These are phyloP conservation scores for Ophiostoma sp. DNA, from an alignment of 2,329 filamentous ascomycete species.

Conservation along the genomic window DNA sequence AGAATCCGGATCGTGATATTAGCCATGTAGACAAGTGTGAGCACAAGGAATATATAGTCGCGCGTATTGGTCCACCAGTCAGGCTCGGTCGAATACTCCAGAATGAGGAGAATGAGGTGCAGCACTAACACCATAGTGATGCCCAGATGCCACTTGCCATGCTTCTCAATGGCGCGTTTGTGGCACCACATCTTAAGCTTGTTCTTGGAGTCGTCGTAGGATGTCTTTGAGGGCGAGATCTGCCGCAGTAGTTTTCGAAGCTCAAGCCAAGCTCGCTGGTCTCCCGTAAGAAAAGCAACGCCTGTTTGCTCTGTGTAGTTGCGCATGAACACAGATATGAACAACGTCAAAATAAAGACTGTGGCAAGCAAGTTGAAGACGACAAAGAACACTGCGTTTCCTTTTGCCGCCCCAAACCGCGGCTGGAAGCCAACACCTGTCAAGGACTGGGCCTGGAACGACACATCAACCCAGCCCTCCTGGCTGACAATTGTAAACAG, in stretches of 20 bases:
- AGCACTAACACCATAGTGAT: slow-evolving; percentile 75
- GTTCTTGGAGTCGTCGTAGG: slow-evolving; percentile 68
- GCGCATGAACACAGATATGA: slow-evolving; percentile 99
- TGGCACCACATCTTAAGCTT: slow-evolving; percentile 93
- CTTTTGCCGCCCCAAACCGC: slow-evolving; percentile 60
- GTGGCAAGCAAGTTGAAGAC: slow-evolving; percentile 94
- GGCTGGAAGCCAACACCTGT: slow-evolving; percentile 73
- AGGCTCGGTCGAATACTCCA: slow-evolving; percentile 79
- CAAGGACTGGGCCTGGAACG: slow-evolving; percentile 76
- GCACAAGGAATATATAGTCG: slow-evolving; percentile 70
- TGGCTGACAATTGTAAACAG: slow-evolving; percentile 98
- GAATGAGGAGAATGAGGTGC: slow-evolving; percentile 74
- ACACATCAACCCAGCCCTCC: slow-evolving; percentile 95
- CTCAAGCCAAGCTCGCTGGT: slow-evolving; percentile 96
- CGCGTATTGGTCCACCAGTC: slow-evolving; percentile 63
- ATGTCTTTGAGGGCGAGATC: slow-evolving; percentile 89
- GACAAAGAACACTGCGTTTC: slow-evolving; percentile 90
- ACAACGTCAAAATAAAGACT: slow-evolving; percentile 92
- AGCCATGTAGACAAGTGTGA: slow-evolving; percentile 73
- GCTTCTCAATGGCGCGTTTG: slow-evolving; percentile 86
- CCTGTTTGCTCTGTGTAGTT: slow-evolving; percentile 99
- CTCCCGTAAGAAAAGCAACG: slow-evolving; percentile 89
- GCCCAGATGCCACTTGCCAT: slow-evolving; percentile 80
- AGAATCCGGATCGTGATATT: slow-evolving; percentile 81
- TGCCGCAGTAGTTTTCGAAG: slow-evolving; percentile 85